Base-by-base conservation (phyloP, 164 flowering plant genomes). In the Umbilicus rupestris region DNA sequence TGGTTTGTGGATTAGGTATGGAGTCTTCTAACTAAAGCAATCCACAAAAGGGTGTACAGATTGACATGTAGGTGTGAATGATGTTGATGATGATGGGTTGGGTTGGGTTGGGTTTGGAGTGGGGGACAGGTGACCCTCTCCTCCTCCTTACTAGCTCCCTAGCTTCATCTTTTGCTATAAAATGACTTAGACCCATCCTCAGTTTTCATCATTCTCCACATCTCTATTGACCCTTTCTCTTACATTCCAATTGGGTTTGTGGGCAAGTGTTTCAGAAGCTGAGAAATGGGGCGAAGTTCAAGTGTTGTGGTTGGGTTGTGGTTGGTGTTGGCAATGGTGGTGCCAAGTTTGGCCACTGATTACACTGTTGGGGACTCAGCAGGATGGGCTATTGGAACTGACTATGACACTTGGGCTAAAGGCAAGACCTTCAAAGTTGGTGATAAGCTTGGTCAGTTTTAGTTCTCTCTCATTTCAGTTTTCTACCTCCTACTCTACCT, bases 301-400 rank as follows among this genome's bases (percentile, higher is more conserved):
- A 26, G 60, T 12, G 17, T 15, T 55, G 35, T 55, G 31, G 19
- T 14, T 55, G 60, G 33, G 19, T 19, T 55, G 29, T 55, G 60
- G 28, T 55, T 55, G 60, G 29, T 55, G 19, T 15, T 55, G 33
- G 60, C 33, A 26, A 12, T 28, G 17, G 60, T 28, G 16, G 35
- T 55, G 60, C 60, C 60, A 26, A 28, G 33, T 28, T 55, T 55
- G 60, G 60, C 60, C 29, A 55, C 60, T 55, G 60, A 55, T 28
- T 55, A 55, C 60, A 55, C 60, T 26, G 60, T 55, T 55, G 60
- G 60, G 29, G 60, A 55, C 60, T 55, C 60, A 55, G 60, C 60
- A 11, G 60, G 60, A 16, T 55, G 60, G 60, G 16, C 60, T 55
- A 24, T 55, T 55, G 60, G 60, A 4, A 55, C 60, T 55, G 60